Evolutionary conservation across 768 basidiomycete species (phyloP), one percentile per base, ranked within the genome.

Genomic region (Leccinum pellstonianum): DNA sequence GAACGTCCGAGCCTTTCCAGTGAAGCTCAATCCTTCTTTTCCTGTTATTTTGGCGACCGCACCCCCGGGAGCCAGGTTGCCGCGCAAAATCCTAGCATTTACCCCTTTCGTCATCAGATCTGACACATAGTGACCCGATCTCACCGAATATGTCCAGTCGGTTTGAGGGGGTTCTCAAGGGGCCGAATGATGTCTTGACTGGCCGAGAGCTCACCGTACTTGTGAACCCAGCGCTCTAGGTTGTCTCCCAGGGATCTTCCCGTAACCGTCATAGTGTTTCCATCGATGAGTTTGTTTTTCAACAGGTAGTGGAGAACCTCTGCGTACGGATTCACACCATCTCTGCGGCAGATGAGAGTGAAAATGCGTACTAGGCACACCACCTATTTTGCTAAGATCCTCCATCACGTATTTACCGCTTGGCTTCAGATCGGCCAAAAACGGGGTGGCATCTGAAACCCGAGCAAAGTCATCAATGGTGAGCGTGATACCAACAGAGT

Each of bases 331-430:
- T 21, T 57, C 49, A 49, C 17, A 23, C 55, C 46, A 2, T 11
- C 50, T 43, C 51, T 38, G 48, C 23, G 37, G 46, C 53, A 33
- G 17, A 37, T 57, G 43, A 52, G 52, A 21, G 38, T 12, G 23
- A 51, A 7, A 9, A 23, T 9, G 79, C 90, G 62, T 76, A 96
- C 95, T 91, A 4, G 97, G 96, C 65, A 95, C 95, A 58, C 96
- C 97, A 56, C 97, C 97, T 59, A 98, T 87, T 73, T 90, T 92
- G 82, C 92, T 86, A 9, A 99, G 86, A 69, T 98, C 92, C 76
- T 95, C 95, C 94, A 98, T 97, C 66, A 98, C 93, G 80, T 98
- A 98, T 76, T 95, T 95, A 38, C 97, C 97, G 63, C 92, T 94
- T 1, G 97, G 97, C 72, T 95, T 97, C 64, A 99, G 84, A 75